Percentiles rank a stretch among this genome's conserved stretches.
These are phyloP conservation scores for Aegilops bicornis DNA, from an alignment of 176 grass and related monocot genomes.

Conservation along the genomic window DNA sequence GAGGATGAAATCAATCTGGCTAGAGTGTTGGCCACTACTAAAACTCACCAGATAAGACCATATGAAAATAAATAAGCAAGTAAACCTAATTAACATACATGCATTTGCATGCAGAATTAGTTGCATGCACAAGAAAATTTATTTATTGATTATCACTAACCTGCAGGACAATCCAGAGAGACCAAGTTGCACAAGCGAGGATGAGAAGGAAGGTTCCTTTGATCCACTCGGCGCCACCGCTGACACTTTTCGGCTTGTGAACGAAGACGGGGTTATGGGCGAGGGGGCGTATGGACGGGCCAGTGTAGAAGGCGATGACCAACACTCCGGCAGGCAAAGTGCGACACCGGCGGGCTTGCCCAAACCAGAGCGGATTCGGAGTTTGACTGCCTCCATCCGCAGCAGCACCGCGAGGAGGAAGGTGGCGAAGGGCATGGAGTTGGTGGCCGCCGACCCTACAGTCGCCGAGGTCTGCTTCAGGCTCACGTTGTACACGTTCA, in stretches of 20 bases:
- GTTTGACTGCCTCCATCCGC: neutral
- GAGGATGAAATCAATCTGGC: too few relatives aligned
- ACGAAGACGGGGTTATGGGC: slow-evolving; percentile 43
- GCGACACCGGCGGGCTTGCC: neutral
- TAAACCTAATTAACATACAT: neutral
- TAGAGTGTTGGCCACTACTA: too few relatives aligned
- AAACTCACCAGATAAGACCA: too few relatives aligned
- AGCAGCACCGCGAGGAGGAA: neutral
- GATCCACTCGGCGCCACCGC: slow-evolving; percentile 37
- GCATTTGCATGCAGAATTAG: too few relatives aligned
- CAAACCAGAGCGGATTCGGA: neutral
- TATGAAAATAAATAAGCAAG: neutral
- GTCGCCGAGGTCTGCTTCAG: slow-evolving; percentile 26
- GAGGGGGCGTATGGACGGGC: slow-evolving; percentile 53
- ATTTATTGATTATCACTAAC: neutral
- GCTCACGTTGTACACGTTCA: slow-evolving; percentile 20
- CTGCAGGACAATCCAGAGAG: slow-evolving; percentile 71
- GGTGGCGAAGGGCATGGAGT: slow-evolving; percentile 26
- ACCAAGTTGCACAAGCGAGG: slow-evolving; percentile 45
- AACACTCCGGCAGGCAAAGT: slow-evolving; percentile 54
- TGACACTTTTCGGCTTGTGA: neutral
- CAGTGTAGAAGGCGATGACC: slow-evolving; percentile 60
- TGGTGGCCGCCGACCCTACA: neutral
- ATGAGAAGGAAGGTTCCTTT: slow-evolving; percentile 61
- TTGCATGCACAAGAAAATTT: neutral